Percentiles rank a stretch among this genome's conserved stretches.
Conservation (phyloP, 768 basidiomycete species). For the Russula dissimulans region DNA sequence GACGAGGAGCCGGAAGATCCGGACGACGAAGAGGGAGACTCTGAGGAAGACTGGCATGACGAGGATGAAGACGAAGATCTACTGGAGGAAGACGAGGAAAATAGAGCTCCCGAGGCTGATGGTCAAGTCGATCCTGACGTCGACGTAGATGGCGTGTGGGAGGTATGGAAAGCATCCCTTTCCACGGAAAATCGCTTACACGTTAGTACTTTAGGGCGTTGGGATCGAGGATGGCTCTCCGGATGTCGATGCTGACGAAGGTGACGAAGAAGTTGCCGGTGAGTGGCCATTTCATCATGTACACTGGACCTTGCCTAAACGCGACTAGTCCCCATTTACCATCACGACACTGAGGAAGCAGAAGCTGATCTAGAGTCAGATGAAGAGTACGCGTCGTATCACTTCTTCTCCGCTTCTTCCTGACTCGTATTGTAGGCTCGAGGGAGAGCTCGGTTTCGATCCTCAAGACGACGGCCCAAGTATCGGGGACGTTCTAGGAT, state of each 20-base stretch:
- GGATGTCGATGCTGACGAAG: slow-evolving; percentile 31
- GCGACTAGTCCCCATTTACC: slow-evolving; percentile 22
- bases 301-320: neutral
- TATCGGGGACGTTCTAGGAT: slow-evolving; percentile 18
- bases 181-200: neutral
- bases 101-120: slow-evolving; percentile 28
- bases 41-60: slow-evolving; percentile 54
- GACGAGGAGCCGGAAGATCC: slow-evolving; percentile 58
- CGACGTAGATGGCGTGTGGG: slow-evolving; percentile 34
- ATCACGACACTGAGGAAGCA: slow-evolving; percentile 53
- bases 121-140: slow-evolving; percentile 34
- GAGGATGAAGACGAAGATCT: slow-evolving; percentile 62
- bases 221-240: slow-evolving; percentile 29
- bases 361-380: slow-evolving; percentile 55
- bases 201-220: slow-evolving; percentile 24
- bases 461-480: slow-evolving; percentile 22
- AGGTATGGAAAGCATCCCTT: slow-evolving; percentile 21
- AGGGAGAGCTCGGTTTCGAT: slow-evolving; percentile 28
- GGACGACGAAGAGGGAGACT: slow-evolving; percentile 47
- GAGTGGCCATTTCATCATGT: slow-evolving; percentile 15
- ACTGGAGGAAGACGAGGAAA: slow-evolving; percentile 31
- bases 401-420: neutral
- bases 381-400: slow-evolving; percentile 41
- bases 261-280: slow-evolving; percentile 47
- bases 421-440: slow-evolving; percentile 20